Base-by-base conservation (phyloP, 306 rosid species). In the Sindora glabra region DNA sequence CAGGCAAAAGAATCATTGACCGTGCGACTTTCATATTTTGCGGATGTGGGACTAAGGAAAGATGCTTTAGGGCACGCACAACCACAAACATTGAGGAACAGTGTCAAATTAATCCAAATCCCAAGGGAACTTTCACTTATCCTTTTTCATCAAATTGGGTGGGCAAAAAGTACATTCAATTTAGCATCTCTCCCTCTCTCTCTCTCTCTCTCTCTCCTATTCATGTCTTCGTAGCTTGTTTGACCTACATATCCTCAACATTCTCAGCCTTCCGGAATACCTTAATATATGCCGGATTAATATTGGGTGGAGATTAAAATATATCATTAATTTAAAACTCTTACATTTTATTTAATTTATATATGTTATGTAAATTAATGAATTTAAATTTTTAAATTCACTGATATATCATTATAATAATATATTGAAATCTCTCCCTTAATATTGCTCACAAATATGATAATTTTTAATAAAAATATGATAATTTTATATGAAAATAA, bases 21-120 rank as follows among this genome's bases (percentile, higher is more conserved):
- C 47, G 1, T 38, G 17, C 0, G 48, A 32, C 19, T 21, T 53
- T 54, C 77, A 53, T 55, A 71, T 76, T 76, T 66, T 65, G 70
- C 63, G 70, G 74, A 19, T 54, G 66, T 58, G 72, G 65, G 69
- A 64, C 62, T 60, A 59, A 50, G n/a, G n/a, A n/a, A n/a, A n/a
- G 55, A 52, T 69, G 77, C 74, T 45, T 73, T 66, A 39, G 59
- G 56, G 57, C 71, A 46, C 74, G 22, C 58, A 71, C 69, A 68
- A 30, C 66, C 37, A 68, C 39, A 64, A 42, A 21, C 53, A 62
- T 63, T 48, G 44, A 49, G 57, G 65, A 72, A 45, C 40, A 67
- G 57, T 17, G 38, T 48, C 60, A 40, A 27, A n/a, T 12, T 10
- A 17, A 52, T 77, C 69, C 76, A 68, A 73, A 77, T 77, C 83